Conservation (phyloP, 805 yeast species). For the Ogataea trehaloabstinens region DNA sequence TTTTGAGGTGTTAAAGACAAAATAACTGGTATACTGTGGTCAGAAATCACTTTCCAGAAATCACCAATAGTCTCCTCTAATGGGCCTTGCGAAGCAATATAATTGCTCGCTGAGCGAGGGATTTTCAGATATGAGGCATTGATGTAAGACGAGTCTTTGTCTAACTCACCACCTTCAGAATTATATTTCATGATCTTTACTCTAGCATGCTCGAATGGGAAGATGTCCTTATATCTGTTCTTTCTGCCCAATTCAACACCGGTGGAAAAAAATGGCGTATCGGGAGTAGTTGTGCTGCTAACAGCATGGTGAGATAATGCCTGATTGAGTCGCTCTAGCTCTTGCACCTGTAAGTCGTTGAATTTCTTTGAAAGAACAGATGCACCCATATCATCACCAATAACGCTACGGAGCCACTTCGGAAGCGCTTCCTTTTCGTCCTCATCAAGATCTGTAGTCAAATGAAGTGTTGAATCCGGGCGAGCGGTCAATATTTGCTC, state of each 20-base stretch:
- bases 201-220: conserved; percentile 82
- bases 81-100: conserved; percentile 93
- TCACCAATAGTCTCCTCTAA: conserved; percentile 68
- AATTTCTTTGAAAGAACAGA: conserved; percentile 50
- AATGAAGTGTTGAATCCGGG: conserved; percentile 27
- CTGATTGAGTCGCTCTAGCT: conserved; percentile 60
- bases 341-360: conserved; percentile 63
- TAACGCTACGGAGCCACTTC: conserved; percentile 46
- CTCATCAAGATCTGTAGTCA: conserved; percentile 22
- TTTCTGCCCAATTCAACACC: conserved; percentile 82
- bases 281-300: conserved; percentile 18
- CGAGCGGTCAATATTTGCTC: conserved; percentile 43
- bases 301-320: conserved; percentile 33
- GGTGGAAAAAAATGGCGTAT: conserved; percentile 51
- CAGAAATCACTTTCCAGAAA: conserved; percentile 77
- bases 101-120: conserved; percentile 39
- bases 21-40: conserved; percentile 62
- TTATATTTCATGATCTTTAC: conserved; percentile 50
- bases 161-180: conserved; percentile 20
- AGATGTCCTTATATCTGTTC: conserved; percentile 85
- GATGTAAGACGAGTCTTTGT: conserved; percentile 57
- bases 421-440: conserved; percentile 40
- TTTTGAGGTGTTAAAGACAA: conserved; percentile 71
- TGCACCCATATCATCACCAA: conserved; percentile 37
- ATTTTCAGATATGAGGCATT: conserved; percentile 76